phyloP scores from a whole-genome alignment of 2,329 filamentous ascomycete genomes.

The Escovopsis weberi region DNA sequence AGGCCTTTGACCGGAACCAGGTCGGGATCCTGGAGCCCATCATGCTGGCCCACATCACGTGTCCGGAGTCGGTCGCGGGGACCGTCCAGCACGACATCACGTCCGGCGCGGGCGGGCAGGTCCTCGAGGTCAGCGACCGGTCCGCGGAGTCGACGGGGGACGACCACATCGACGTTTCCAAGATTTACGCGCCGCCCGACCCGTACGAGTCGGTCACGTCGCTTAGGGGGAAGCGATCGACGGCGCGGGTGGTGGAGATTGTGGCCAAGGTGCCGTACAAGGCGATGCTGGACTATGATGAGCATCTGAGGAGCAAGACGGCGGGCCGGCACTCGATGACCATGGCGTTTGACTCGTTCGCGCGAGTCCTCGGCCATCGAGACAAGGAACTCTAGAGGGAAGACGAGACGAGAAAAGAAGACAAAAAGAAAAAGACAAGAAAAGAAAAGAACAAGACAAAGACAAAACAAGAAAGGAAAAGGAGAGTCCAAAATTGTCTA shows the following conservation, averaged over 20 bases:
- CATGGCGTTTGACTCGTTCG: conserved; percentile 44
- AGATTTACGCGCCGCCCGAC: conserved; percentile 79
- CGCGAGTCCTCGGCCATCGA: conserved; percentile 37
- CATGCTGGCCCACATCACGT: conserved; percentile 77
- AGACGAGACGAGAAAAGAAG: neutral
- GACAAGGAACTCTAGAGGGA: conserved; percentile 30
- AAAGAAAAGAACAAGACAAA: too few relatives aligned
- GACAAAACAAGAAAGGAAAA: too few relatives aligned
- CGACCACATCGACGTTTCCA: conserved; percentile 48
- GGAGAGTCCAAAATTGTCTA: too few relatives aligned
- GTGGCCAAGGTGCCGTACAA: conserved; percentile 81
- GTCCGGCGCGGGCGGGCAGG: conserved; percentile 54
- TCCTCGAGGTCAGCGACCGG: conserved; percentile 53
- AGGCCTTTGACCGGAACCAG: conserved; percentile 36
- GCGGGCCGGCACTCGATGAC: conserved; percentile 56
- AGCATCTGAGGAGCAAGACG: conserved; percentile 76
- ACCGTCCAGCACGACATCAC: conserved; percentile 71
- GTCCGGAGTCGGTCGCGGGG: conserved; percentile 69
- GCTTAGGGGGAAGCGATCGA: conserved; percentile 34
- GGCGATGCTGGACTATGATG: conserved; percentile 92
- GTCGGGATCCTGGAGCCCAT: conserved; percentile 79
- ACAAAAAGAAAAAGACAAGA: too few relatives aligned
- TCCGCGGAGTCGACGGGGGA: conserved; percentile 24
- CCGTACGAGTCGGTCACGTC: conserved; percentile 55
- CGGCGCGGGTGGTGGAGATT: conserved; percentile 45